Conservation (phyloP, 2,329 filamentous ascomycete species). For the Gaeumannomyces tritici region DNA sequence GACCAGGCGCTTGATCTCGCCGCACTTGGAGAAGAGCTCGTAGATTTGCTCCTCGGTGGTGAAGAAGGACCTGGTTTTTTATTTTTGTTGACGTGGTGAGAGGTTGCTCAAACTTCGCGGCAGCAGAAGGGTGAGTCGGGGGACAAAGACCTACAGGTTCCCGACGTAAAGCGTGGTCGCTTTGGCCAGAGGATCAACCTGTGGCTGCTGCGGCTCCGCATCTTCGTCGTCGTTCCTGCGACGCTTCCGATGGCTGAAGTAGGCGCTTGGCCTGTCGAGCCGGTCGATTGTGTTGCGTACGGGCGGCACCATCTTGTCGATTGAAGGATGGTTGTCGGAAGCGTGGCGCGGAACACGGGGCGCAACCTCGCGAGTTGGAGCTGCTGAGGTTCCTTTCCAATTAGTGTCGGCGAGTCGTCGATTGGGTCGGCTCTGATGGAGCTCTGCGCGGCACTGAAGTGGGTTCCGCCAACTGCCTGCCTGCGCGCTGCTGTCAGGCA, state of each 20-base stretch:
- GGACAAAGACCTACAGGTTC: slow-evolving; percentile 69
- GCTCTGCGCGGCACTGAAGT: neutral
- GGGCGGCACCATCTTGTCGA: neutral
- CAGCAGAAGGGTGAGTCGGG: neutral
- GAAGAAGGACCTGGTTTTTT: slow-evolving; percentile 75
- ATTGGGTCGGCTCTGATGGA: neutral
- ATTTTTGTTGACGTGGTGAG: slow-evolving; percentile 1
- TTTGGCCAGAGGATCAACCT: slow-evolving; percentile 73
- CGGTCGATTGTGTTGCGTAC: slow-evolving; percentile 72
- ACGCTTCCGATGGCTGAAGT: slow-evolving; percentile 68
- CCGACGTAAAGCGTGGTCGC: slow-evolving; percentile 96
- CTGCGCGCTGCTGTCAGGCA: neutral
- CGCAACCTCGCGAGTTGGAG: neutral
- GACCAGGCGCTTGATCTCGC: slow-evolving; percentile 94
- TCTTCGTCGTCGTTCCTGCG: slow-evolving; percentile 50
- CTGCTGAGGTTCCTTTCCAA: neutral
- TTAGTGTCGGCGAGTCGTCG: neutral
- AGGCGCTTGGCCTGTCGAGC: slow-evolving; percentile 89
- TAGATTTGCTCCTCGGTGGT: slow-evolving; percentile 99
- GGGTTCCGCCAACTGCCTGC: neutral
- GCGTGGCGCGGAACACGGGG: neutral
- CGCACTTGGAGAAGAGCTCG: slow-evolving; percentile 90
- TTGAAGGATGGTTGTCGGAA: neutral
- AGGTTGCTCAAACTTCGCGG: neutral
- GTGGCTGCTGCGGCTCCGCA: slow-evolving; percentile 37